Evolutionary conservation across 176 grass and related monocot genomes (phyloP).

Genomic region (Phyllostachys edulis): DNA sequence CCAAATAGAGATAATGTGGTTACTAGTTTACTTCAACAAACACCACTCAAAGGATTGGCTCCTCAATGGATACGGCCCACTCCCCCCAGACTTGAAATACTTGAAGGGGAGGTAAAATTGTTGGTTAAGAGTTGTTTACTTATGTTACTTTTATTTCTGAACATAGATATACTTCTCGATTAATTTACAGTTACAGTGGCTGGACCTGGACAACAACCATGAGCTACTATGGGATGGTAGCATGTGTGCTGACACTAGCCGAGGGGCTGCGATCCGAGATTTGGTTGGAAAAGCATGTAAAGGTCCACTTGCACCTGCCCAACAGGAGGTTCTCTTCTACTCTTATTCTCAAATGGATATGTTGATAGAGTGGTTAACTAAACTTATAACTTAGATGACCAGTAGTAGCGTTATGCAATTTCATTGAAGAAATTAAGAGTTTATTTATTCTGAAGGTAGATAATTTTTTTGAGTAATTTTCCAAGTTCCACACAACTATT

Average conservation of each 20-base stretch:
- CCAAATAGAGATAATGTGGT: constrained; percentile 67
- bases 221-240: constrained; percentile 87
- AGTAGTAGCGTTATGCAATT: not conserved
- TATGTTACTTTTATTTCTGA: constrained; percentile 23
- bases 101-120: constrained; percentile 86
- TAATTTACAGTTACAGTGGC: constrained; percentile 75
- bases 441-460: not conserved
- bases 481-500: not conserved
- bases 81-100: constrained; percentile 82
- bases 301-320: constrained; percentile 73
- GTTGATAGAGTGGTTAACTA: constrained; percentile 14
- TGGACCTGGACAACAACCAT: constrained; percentile 83
- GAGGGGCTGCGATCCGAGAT: constrained; percentile 70
- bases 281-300: constrained; percentile 80
- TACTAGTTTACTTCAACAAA: constrained; percentile 65
- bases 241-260: constrained; percentile 90
- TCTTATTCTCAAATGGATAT: constrained; percentile 34
- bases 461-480: not conserved
- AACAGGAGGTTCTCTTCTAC: constrained; percentile 79
- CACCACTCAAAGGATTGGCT: constrained; percentile 53
- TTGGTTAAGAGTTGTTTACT: constrained; percentile 2
- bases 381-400: not conserved
- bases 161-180: constrained; percentile 18
- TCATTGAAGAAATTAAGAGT: not conserved
- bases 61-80: constrained; percentile 80